A percentile compares a stretch with the other conserved stretches of the same genome.
phyloP scores from a whole-genome alignment of 371 early-diverging fungal species.

The Circinella minor region DNA sequence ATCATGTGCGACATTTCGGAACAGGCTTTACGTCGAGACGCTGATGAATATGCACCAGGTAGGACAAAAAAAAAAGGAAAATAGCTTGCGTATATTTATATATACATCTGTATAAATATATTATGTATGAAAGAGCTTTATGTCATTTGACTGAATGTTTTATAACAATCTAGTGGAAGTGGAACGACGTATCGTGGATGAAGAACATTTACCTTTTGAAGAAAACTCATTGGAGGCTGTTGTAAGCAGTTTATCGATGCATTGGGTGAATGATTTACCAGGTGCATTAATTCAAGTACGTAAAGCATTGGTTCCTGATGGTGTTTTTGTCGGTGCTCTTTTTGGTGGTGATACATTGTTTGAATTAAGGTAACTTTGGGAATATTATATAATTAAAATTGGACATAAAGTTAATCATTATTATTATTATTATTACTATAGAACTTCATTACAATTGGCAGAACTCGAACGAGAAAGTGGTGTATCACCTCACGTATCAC shows the following conservation, averaged over 20 bases:
- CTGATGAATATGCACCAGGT: conserved; percentile 65
- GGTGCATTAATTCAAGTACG: conserved; percentile 86
- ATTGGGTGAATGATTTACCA: conserved; percentile 97
- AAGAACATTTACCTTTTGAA: conserved; percentile 80
- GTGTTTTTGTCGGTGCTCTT: conserved; percentile 91
- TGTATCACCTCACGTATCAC: conserved; percentile 90
- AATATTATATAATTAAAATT: neutral
- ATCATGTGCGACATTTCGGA: conserved; percentile 91
- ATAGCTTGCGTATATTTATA: conserved; percentile 28
- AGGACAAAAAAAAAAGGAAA: conserved; percentile 49
- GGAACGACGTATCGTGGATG: conserved; percentile 82
- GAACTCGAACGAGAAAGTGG: conserved; percentile 92
- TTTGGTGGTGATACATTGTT: conserved; percentile 95
- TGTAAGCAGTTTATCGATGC: conserved; percentile 84
- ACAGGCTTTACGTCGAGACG: conserved; percentile 72
- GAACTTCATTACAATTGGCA: conserved; percentile 90
- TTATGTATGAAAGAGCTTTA: too few species aligned
- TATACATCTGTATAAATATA: too few species aligned
- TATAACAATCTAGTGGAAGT: conserved; percentile 63
- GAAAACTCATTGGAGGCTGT: conserved; percentile 87
- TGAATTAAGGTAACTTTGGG: conserved; percentile 66
- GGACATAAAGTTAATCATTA: too few species aligned
- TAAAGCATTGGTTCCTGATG: conserved; percentile 85
- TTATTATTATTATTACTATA: conserved; percentile 13
- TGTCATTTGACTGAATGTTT: too few species aligned